Evolutionary conservation across 805 yeast genomes (phyloP).

Genomic region (Ogataea zsoltii): DNA sequence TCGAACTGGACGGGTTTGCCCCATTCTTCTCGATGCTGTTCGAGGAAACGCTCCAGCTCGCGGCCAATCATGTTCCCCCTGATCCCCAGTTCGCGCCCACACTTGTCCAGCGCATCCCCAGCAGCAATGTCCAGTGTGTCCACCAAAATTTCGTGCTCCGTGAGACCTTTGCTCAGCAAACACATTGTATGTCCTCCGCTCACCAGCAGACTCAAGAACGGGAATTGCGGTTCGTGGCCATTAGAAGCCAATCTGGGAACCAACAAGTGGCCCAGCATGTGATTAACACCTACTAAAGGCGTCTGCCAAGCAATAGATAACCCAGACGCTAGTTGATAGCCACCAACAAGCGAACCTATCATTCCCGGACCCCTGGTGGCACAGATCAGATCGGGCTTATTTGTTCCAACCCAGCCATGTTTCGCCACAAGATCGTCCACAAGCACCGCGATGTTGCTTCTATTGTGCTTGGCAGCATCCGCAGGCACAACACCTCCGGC

Average conservation of each 20-base stretch:
- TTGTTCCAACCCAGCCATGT: constrained; percentile 33
- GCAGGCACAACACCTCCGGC: constrained; percentile 90
- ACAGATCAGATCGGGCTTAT: constrained; percentile 70
- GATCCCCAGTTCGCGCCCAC: constrained; percentile 83
- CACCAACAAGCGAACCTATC: constrained; percentile 84
- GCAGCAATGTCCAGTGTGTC: constrained; percentile 86
- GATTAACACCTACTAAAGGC: constrained; percentile 90
- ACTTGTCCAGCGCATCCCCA: constrained; percentile 92
- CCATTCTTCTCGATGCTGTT: constrained; percentile 34
- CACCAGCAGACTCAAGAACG: constrained; percentile 74
- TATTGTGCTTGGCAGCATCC: constrained; percentile 80
- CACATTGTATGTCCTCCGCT: constrained; percentile 96
- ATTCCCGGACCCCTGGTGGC: constrained; percentile 97
- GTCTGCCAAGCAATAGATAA: constrained; percentile 71
- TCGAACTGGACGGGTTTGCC: constrained; percentile 29
- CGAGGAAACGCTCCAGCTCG: constrained; percentile 65
- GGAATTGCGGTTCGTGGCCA: constrained; percentile 51
- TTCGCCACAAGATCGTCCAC: constrained; percentile 45
- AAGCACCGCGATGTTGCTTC: constrained; percentile 51
- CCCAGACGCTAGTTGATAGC: constrained; percentile 85
- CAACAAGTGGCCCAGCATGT: constrained; percentile 91
- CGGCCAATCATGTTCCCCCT: constrained; percentile 84
- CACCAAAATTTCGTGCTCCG: constrained; percentile 70
- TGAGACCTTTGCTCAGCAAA: constrained; percentile 60
- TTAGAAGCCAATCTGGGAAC: constrained; percentile 54